These are phyloP conservation scores for Filobasidium floriforme DNA, from an alignment of 768 basidiomycete genomes.

Conservation along the genomic window DNA sequence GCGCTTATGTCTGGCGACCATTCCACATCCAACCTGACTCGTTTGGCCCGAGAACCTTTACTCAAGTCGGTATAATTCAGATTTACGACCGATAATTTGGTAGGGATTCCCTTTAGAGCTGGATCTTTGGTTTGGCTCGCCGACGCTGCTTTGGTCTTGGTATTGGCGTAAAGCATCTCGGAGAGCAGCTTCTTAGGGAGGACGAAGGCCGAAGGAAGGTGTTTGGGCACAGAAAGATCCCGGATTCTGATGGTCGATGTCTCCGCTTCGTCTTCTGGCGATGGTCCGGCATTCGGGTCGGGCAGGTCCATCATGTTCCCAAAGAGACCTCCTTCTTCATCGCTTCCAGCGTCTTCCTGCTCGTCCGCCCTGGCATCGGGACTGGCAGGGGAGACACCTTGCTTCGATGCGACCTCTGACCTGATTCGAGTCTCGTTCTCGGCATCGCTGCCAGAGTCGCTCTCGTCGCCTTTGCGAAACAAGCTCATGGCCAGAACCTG, in stretches of 20 bases:
- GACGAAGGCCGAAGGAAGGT: slow-evolving; percentile 61
- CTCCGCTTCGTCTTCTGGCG: slow-evolving; percentile 32
- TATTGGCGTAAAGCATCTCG: slow-evolving; percentile 9
- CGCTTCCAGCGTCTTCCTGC: slow-evolving; percentile 16
- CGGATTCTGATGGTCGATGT: slow-evolving; percentile 50
- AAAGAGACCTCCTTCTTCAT: slow-evolving; percentile 52
- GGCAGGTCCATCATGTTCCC: slow-evolving; percentile 63
- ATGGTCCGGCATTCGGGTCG: slow-evolving; percentile 30
- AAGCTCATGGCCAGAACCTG: not conserved
- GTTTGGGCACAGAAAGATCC: slow-evolving; percentile 74
- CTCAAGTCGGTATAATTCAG: slow-evolving; percentile 22
- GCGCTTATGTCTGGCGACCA: slow-evolving; percentile 9
- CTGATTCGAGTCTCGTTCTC: not conserved
- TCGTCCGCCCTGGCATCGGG: slow-evolving; percentile 18
- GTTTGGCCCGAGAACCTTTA: slow-evolving; percentile 15
- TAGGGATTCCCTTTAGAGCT: not conserved
- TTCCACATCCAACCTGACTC: slow-evolving; percentile 52
- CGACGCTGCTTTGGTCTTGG: not conserved
- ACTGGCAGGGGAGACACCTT: not conserved
- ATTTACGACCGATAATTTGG: not conserved
- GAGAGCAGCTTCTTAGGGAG: slow-evolving; percentile 66
- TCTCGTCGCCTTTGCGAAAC: slow-evolving; percentile 18
- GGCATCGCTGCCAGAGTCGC: slow-evolving; percentile 14
- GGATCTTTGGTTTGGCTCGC: not conserved
- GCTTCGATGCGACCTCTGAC: not conserved